Evolutionary conservation across 2,329 filamentous ascomycete genomes (phyloP).

Genomic region (Sporothrix globosa): DNA sequence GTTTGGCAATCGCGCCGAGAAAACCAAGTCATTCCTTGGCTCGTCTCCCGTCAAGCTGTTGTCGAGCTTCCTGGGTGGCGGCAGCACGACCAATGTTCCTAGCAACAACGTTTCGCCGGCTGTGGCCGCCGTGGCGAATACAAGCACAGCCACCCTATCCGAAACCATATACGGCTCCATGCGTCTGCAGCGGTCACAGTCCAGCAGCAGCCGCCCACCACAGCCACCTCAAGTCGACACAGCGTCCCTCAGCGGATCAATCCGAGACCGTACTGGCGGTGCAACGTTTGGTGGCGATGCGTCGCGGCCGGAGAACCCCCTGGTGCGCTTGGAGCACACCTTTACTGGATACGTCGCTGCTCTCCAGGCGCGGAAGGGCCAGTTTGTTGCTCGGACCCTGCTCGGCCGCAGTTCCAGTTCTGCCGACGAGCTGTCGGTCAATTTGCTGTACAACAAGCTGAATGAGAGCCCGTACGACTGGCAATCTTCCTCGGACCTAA

Average conservation of each 20-base stretch:
- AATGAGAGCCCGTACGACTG: conserved; percentile 81
- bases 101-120: conserved; percentile 52
- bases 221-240: neutral
- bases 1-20: conserved; percentile 64
- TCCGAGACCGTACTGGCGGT: conserved; percentile 51
- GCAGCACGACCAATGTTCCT: conserved; percentile 38
- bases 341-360: conserved; percentile 82
- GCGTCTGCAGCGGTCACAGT: conserved; percentile 30
- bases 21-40: conserved; percentile 69
- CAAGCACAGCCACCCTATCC: conserved; percentile 40
- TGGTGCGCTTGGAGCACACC: conserved; percentile 78
- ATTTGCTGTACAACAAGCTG: conserved; percentile 86
- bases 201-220: conserved; percentile 40
- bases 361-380: conserved; percentile 81
- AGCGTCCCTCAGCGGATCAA: conserved; percentile 58
- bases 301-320: conserved; percentile 63
- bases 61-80: conserved; percentile 69
- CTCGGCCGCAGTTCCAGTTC: conserved; percentile 61
- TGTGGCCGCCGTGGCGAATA: neutral
- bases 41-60: conserved; percentile 90
- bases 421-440: conserved; percentile 79
- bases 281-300: conserved; percentile 53
- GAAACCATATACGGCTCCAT: conserved; percentile 39
- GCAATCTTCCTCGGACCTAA: conserved; percentile 71
- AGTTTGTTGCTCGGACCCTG: conserved; percentile 77